Conservation (phyloP, 2,329 filamentous ascomycete genomes). For the Penicillium sp. region DNA sequence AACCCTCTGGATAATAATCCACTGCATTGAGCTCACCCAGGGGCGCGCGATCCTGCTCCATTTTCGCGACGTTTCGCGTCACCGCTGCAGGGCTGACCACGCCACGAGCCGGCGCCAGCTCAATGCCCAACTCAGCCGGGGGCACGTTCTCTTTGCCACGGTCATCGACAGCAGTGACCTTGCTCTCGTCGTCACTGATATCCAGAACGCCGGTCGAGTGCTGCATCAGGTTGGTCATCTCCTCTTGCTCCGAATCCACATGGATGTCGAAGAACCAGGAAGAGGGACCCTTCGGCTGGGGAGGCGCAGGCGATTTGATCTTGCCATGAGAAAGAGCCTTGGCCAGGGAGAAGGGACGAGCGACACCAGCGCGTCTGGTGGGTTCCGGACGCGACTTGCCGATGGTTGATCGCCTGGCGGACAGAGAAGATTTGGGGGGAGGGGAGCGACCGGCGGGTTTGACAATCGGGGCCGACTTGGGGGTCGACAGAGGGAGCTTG, state of each 20-base stretch:
- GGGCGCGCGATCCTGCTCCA: conserved; percentile 60
- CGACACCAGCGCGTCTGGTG: conserved; percentile 39
- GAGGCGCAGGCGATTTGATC: conserved; percentile 30
- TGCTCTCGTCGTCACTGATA: conserved; percentile 76
- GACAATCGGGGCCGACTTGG: conserved; percentile 50
- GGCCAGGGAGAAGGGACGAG: conserved; percentile 74
- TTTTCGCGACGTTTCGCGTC: conserved; percentile 48
- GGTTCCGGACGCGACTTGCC: conserved; percentile 65
- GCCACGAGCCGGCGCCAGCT: conserved; percentile 45
- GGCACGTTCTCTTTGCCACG: conserved; percentile 91
- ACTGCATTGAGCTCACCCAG: conserved; percentile 61
- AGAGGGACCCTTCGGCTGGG: conserved; percentile 41
- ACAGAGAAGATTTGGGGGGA: conserved; percentile 60
- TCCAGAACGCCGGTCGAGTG: conserved; percentile 83
- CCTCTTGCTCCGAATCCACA: conserved; percentile 83
- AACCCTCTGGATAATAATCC: conserved; percentile 63
- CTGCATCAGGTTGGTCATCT: conserved; percentile 87
- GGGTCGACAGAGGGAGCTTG: conserved; percentile 32
- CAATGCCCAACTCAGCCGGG: conserved; percentile 56
- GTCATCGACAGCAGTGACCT: conserved; percentile 47
- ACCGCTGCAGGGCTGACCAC: conserved; percentile 17
- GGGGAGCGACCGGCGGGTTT: conserved; percentile 78
- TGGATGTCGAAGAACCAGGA: conserved; percentile 90
- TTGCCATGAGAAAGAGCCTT: conserved; percentile 59
- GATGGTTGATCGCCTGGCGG: conserved; percentile 58